A percentile compares a stretch with the other conserved stretches of the same genome.
These are phyloP conservation scores for Aspergillus flavus DNA, from an alignment of 2,329 filamentous ascomycete genomes.

Conservation along the genomic window DNA sequence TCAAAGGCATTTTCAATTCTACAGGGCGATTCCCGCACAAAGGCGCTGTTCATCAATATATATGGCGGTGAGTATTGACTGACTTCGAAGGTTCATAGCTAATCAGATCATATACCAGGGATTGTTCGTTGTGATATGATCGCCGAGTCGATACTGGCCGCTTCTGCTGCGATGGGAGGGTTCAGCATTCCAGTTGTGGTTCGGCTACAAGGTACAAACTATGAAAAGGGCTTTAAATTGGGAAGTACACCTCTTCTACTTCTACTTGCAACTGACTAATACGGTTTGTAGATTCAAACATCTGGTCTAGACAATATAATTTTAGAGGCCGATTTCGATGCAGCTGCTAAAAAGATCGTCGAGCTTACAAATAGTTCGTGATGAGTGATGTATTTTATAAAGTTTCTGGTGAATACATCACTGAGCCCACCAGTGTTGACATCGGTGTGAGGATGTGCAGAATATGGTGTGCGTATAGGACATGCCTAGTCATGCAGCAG, in stretches of 20 bases:
- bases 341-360: constrained; percentile 24
- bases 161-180: constrained; percentile 40
- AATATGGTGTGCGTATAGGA: not conserved
- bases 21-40: constrained; percentile 24
- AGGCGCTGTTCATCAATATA: constrained; percentile 59
- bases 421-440: not conserved
- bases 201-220: constrained; percentile 53
- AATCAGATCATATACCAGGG: constrained; percentile 31
- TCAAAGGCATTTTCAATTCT: constrained; percentile 33
- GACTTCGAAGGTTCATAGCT: not conserved
- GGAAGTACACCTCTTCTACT: constrained; percentile 28
- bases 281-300: constrained; percentile 1
- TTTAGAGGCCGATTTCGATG: constrained; percentile 14
- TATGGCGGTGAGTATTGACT: constrained; percentile 35
- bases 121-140: constrained; percentile 57
- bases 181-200: constrained; percentile 50
- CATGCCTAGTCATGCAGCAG: not conserved
- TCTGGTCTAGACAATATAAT: constrained; percentile 7
- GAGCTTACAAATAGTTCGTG: not conserved
- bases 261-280: not conserved
- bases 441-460: not conserved
- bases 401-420: not conserved
- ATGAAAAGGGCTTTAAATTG: constrained; percentile 43
- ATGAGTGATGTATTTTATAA: not conserved
- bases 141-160: constrained; percentile 52